These are phyloP conservation scores for Syncephalastrum racemosum DNA, from an alignment of 371 early-diverging fungal species.

Conservation along the genomic window DNA sequence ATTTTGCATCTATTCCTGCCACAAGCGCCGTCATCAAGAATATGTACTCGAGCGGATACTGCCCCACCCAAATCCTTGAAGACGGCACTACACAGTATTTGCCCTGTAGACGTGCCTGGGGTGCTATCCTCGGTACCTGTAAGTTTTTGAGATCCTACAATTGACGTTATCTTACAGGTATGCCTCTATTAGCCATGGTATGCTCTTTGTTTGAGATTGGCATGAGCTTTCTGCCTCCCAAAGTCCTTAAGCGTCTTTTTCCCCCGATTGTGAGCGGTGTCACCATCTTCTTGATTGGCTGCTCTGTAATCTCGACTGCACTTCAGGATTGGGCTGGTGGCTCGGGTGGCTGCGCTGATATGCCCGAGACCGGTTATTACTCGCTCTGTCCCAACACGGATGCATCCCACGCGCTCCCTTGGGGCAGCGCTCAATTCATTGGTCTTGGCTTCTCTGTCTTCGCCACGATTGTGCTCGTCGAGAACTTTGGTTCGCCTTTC, in stretches of 20 bases:
- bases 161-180: neutral
- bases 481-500: slow-evolving; percentile 65
- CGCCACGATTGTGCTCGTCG: slow-evolving; percentile 57
- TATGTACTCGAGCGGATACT: slow-evolving; percentile 46
- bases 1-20: slow-evolving; percentile 55
- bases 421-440: slow-evolving; percentile 62
- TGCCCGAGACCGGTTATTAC: slow-evolving; percentile 54
- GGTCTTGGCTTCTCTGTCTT: slow-evolving; percentile 66
- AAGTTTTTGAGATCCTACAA: slow-evolving; percentile 11
- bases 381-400: slow-evolving; percentile 52
- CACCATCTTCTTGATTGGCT: slow-evolving; percentile 61
- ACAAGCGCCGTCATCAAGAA: slow-evolving; percentile 35
- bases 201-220: slow-evolving; percentile 55
- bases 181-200: slow-evolving; percentile 35
- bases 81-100: slow-evolving; percentile 47
- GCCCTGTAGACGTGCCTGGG: slow-evolving; percentile 59
- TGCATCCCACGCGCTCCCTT: slow-evolving; percentile 60
- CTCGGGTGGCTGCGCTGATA: slow-evolving; percentile 31
- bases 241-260: slow-evolving; percentile 52
- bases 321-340: slow-evolving; percentile 64
- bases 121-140: slow-evolving; percentile 61
- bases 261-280: slow-evolving; percentile 64
- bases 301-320: slow-evolving; percentile 52
- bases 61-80: slow-evolving; percentile 36
- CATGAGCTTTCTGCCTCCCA: slow-evolving; percentile 59